phyloP scores from a whole-genome alignment of 192 early-diverging fungal species.

The Coemansia sp. region DNA sequence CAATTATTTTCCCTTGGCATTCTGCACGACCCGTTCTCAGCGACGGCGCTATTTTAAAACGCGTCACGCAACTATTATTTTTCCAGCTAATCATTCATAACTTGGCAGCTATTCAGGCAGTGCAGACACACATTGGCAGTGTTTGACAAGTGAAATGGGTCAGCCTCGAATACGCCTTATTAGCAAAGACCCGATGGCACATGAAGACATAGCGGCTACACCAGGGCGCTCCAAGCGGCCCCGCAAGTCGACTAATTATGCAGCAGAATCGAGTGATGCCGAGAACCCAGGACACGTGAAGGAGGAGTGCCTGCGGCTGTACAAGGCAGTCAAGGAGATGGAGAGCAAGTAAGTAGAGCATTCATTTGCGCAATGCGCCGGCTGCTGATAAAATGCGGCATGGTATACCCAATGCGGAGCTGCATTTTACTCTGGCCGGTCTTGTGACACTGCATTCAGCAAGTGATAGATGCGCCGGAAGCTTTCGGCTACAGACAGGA shows the following conservation, averaged over 20 bases:
- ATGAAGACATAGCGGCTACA: slow-evolving; percentile 14
- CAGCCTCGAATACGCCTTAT: slow-evolving; percentile 49
- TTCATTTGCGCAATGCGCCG: not conserved
- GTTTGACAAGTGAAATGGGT: slow-evolving; percentile 24
- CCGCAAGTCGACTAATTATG: slow-evolving; percentile 31
- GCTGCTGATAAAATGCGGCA: slow-evolving; percentile 4
- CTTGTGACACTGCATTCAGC: slow-evolving; percentile 4
- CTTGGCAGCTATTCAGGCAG: not conserved
- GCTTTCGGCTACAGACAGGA: not conserved
- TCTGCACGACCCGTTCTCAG: not conserved
- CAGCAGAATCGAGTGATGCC: slow-evolving; percentile 21
- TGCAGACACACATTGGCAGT: not conserved
- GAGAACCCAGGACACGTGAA: slow-evolving; percentile 15
- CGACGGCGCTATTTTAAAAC: not conserved
- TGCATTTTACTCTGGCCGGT: not conserved
- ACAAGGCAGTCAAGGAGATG: slow-evolving; percentile 47
- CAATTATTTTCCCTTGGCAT: slow-evolving; percentile 3
- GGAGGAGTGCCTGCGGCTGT: slow-evolving; percentile 44
- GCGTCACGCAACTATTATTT: not conserved
- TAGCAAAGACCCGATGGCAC: slow-evolving; percentile 24
- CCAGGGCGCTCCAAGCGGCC: slow-evolving; percentile 25
- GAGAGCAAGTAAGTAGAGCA: slow-evolving; percentile 43
- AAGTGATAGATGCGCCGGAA: not conserved
- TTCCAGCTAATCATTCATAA: not conserved
- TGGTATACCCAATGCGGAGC: not conserved